Evolutionary conservation across 1,139 yeast species (phyloP).

Genomic region (Suhomyces maxii): DNA sequence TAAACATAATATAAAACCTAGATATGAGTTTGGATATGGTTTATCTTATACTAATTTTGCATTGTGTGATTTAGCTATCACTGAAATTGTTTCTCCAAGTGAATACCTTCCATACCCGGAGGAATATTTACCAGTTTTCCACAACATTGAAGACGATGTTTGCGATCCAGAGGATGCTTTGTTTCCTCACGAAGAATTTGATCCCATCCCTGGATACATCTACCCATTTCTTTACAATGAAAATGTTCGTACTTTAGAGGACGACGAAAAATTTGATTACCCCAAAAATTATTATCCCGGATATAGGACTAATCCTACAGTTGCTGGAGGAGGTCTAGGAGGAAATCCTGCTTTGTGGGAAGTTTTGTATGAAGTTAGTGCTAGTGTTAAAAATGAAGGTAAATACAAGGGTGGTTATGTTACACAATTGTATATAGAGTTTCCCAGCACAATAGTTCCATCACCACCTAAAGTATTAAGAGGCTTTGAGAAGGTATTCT

Average conservation of each 20-base stretch:
- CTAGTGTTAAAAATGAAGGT: constrained; percentile 52
- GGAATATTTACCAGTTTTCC: constrained; percentile 43
- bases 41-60: constrained; percentile 55
- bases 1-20: constrained; percentile 53
- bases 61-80: constrained; percentile 39
- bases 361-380: constrained; percentile 48
- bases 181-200: constrained; percentile 55
- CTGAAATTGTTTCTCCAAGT: constrained; percentile 45
- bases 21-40: constrained; percentile 65
- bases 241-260: constrained; percentile 41
- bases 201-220: constrained; percentile 53
- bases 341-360: constrained; percentile 50
- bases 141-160: constrained; percentile 46
- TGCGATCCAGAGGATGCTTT: constrained; percentile 57
- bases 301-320: constrained; percentile 37
- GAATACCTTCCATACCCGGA: constrained; percentile 52
- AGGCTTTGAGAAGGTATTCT: constrained; percentile 58
- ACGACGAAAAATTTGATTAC: constrained; percentile 44
- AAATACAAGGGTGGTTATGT: constrained; percentile 52
- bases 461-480: constrained; percentile 56
- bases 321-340: constrained; percentile 62
- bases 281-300: constrained; percentile 53
- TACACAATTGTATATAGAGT: constrained; percentile 57
- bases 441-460: constrained; percentile 43
- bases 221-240: constrained; percentile 53